These are phyloP conservation scores for Candida rishiriensis DNA, from an alignment of 805 yeast genomes.

Conservation along the genomic window DNA sequence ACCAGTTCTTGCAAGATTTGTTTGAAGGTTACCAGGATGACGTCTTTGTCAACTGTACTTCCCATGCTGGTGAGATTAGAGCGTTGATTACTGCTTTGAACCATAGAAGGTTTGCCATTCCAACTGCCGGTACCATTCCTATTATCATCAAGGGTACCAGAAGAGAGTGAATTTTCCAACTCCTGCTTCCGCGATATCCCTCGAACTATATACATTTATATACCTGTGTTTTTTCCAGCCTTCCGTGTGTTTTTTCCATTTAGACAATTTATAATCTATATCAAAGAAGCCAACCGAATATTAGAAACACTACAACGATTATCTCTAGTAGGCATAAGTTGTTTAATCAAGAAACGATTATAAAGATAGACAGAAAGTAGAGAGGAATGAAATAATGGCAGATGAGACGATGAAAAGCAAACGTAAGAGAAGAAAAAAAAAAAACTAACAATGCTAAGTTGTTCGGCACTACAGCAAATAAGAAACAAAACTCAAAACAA, in stretches of 20 bases:
- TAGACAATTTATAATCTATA: too few species aligned
- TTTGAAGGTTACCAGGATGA: conserved; percentile 32
- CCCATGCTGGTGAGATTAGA: conserved; percentile 59
- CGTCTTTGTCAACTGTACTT: conserved; percentile 42
- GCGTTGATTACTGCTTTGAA: conserved; percentile 45
- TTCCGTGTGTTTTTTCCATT: too few species aligned
- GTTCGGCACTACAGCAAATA: not conserved
- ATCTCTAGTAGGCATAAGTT: too few species aligned
- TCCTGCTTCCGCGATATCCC: too few species aligned
- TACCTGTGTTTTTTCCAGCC: too few species aligned
- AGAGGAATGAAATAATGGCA: too few species aligned
- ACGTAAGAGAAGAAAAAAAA: not conserved
- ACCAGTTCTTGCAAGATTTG: conserved; percentile 39
- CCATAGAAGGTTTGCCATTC: conserved; percentile 54
- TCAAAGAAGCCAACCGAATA: too few species aligned
- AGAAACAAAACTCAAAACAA: not conserved
- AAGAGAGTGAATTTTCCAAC: conserved; percentile 2
- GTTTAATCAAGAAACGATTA: too few species aligned
- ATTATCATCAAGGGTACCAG: conserved; percentile 45
- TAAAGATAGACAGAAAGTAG: too few species aligned
- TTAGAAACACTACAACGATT: too few species aligned
- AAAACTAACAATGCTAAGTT: not conserved
- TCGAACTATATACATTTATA: too few species aligned
- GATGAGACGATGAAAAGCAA: too few species aligned
- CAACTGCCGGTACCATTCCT: conserved; percentile 66